These are phyloP conservation scores for Cicer judaicum DNA, from an alignment of 306 rosid genomes.

Conservation along the genomic window DNA sequence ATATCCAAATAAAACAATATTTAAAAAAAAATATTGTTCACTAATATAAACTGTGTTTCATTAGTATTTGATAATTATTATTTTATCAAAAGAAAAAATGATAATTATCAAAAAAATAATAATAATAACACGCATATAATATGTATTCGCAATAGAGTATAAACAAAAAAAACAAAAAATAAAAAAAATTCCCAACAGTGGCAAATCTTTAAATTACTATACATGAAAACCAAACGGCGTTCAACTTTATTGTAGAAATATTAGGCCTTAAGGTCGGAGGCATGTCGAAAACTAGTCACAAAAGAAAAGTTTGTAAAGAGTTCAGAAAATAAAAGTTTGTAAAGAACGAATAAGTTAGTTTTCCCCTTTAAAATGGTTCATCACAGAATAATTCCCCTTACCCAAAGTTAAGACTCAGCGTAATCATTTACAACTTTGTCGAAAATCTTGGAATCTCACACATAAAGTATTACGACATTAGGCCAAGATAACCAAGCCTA, in stretches of 20 bases:
- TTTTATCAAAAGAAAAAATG: too few species aligned
- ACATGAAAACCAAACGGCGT: conserved; percentile 34
- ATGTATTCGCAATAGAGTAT: too few species aligned
- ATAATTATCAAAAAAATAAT: too few species aligned
- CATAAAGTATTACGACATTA: conserved; percentile 4
- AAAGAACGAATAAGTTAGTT: conserved; percentile 6
- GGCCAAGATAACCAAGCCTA: conserved; percentile 19
- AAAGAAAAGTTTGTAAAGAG: conserved; percentile 36
- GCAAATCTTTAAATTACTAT: neutral
- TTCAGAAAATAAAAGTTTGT: conserved; percentile 15
- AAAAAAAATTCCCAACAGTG: conserved; percentile 3
- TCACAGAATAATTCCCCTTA: conserved; percentile 15
- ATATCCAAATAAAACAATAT: too few species aligned
- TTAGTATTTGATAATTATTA: too few species aligned
- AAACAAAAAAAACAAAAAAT: too few species aligned
- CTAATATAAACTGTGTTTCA: too few species aligned
- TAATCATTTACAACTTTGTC: conserved; percentile 19
- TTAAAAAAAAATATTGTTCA: too few species aligned
- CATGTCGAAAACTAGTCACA: conserved; percentile 12
- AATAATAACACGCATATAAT: too few species aligned
- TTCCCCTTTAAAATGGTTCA: conserved; percentile 34
- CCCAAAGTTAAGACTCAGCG: conserved; percentile 29
- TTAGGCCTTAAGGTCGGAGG: conserved; percentile 25
- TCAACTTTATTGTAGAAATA: conserved; percentile 10
- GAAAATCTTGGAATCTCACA: conserved; percentile 33